Conservation (phyloP, 78 protist species). For the Kipferlia bialata region DNA sequence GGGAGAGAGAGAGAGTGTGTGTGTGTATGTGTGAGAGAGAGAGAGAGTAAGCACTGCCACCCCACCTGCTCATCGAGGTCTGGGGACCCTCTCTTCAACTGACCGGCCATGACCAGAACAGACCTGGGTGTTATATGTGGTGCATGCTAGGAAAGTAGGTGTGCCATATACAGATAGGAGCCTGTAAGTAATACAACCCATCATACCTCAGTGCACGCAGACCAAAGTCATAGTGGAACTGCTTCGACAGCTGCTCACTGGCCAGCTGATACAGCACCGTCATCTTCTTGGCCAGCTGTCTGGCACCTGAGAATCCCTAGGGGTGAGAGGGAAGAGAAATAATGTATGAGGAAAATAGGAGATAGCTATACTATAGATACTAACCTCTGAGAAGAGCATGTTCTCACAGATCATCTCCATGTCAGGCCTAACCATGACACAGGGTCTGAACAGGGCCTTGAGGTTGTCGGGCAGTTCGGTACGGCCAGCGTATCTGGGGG, state of each 20-base stretch:
- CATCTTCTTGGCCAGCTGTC: constrained; percentile 70
- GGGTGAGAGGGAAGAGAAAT: constrained; percentile 75
- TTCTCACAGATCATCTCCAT: constrained; percentile 64
- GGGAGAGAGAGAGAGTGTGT: no score
- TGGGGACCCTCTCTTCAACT: constrained; percentile 56
- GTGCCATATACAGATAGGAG: no score
- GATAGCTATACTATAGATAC: constrained; percentile 66
- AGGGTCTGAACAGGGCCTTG: constrained; percentile 69
- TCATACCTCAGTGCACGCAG: constrained; percentile 79
- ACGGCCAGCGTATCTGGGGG: no score
- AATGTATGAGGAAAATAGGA: constrained; percentile 65
- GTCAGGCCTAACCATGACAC: constrained; percentile 72
- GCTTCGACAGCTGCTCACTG: constrained; percentile 67
- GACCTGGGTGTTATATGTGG: no score
- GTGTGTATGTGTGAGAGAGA: no score
- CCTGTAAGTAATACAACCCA: no score
- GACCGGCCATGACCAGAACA: constrained; percentile 78
- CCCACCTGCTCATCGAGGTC: constrained; percentile 15
- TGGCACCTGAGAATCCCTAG: constrained; percentile 44
- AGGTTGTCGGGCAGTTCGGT: constrained; percentile 34
- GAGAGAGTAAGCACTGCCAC: no score
- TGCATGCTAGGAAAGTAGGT: no score
- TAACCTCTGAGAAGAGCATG: constrained; percentile 75
- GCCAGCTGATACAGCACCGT: constrained; percentile 63
- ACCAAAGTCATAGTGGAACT: constrained; percentile 72